A percentile compares a stretch with the other conserved stretches of the same genome.
phyloP scores from a whole-genome alignment of 306 rosid species.

The Prunus fruticosa region DNA sequence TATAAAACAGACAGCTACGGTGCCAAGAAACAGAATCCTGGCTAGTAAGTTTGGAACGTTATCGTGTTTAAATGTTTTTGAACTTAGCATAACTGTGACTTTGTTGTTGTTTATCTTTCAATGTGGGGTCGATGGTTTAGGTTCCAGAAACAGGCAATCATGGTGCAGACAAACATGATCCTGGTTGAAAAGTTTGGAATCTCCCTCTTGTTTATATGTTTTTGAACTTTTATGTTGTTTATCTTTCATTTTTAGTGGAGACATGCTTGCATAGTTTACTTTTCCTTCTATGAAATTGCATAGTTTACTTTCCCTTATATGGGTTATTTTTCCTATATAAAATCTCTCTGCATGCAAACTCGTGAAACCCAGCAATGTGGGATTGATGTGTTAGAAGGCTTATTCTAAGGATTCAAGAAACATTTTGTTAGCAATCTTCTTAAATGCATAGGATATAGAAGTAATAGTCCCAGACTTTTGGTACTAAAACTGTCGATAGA shows the following conservation, averaged over 20 bases:
- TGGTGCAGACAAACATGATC: neutral
- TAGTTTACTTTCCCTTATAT: neutral
- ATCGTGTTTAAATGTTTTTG: constrained; percentile 28
- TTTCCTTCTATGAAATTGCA: neutral
- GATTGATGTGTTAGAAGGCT: neutral
- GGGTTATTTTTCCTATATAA: neutral
- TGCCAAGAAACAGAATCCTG: constrained; percentile 25
- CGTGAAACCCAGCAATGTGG: neutral
- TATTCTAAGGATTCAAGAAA: neutral
- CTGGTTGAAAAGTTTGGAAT: neutral
- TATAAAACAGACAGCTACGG: constrained; percentile 14
- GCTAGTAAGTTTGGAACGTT: constrained; percentile 1
- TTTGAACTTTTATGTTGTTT: neutral
- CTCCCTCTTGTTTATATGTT: neutral
- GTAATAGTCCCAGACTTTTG: neutral
- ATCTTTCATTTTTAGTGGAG: neutral
- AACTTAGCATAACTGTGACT: neutral
- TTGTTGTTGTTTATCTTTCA: constrained; percentile 1
- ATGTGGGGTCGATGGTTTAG: neutral
- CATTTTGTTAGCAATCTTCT: neutral
- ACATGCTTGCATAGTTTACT: neutral
- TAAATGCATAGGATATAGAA: neutral
- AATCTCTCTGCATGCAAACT: neutral
- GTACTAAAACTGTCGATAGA: too few relatives aligned
- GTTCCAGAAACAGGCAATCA: neutral